These are phyloP conservation scores for Trametes sanguinea DNA, from an alignment of 768 basidiomycete genomes.

Conservation along the genomic window DNA sequence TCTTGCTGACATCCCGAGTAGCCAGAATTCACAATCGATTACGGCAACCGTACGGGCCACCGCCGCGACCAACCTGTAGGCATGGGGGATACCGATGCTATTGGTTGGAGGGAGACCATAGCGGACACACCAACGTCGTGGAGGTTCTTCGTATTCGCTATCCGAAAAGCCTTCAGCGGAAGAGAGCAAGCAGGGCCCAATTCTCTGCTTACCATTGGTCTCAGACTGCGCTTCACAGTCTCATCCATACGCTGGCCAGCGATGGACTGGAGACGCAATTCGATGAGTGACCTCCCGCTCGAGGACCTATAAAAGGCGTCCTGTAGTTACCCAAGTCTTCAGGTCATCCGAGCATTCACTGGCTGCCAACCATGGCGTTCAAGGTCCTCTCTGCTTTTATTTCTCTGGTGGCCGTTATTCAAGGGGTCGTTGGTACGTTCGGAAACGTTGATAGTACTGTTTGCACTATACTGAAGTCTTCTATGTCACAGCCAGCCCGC, in stretches of 20 bases:
- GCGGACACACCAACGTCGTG: slow-evolving; percentile 1
- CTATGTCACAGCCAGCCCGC: not conserved
- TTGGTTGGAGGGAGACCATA: not conserved
- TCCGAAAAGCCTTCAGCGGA: too few species aligned
- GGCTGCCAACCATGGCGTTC: slow-evolving; percentile 24
- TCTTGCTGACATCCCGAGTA: not conserved
- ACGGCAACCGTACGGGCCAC: slow-evolving; percentile 3
- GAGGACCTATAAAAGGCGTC: not conserved
- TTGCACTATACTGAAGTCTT: too few species aligned
- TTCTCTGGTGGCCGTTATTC: slow-evolving; percentile 22
- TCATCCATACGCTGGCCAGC: too few species aligned
- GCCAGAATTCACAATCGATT: slow-evolving; percentile 4
- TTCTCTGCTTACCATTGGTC: too few species aligned
- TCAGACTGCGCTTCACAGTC: too few species aligned
- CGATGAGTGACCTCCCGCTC: too few species aligned
- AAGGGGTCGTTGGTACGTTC: slow-evolving; percentile 19
- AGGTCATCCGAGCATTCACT: not conserved
- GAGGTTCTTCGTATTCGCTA: not conserved
- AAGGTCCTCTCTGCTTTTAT: slow-evolving; percentile 23
- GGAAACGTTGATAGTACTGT: too few species aligned
- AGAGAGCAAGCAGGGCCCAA: too few species aligned
- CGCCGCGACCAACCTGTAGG: not conserved
- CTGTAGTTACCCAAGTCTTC: not conserved
- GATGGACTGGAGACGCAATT: too few species aligned
- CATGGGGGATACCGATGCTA: not conserved